These are phyloP conservation scores for Anisodus tanguticus DNA, from an alignment of 257 asterid species.

Conservation along the genomic window DNA sequence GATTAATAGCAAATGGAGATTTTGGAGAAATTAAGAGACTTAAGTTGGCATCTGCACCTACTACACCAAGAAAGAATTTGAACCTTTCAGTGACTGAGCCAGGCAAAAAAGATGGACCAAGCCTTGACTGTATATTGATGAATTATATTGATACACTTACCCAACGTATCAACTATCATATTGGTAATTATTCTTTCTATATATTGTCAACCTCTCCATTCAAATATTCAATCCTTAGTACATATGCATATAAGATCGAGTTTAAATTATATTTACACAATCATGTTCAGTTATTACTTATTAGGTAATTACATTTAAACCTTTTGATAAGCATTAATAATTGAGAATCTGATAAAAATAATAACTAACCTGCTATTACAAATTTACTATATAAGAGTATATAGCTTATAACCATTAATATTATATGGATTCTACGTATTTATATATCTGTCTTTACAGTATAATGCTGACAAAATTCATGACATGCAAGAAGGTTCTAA, in stretches of 20 bases:
- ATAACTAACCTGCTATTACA: no score
- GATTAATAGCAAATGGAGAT: conserved; percentile 15
- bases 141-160: conserved; percentile 31
- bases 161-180: conserved; percentile 31
- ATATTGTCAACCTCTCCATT: background rate
- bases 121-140: conserved; percentile 15
- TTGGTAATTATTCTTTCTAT: conserved; percentile 12
- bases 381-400: no score
- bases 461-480: background rate
- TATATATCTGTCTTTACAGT: no score
- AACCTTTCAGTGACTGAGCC: conserved; percentile 29
- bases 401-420: no score
- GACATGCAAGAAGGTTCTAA: conserved; percentile 2
- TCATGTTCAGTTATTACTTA: no score
- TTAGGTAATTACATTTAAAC: no score
- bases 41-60: background rate
- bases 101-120: conserved; percentile 18
- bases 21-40: conserved; percentile 25
- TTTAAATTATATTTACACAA: background rate
- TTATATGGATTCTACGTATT: no score
- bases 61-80: conserved; percentile 28
- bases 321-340: no score
- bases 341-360: no score
- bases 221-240: background rate
- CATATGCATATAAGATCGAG: background rate